These are phyloP conservation scores for Volutella citrinella DNA, from an alignment of 2,329 filamentous ascomycete species.

Conservation along the genomic window DNA sequence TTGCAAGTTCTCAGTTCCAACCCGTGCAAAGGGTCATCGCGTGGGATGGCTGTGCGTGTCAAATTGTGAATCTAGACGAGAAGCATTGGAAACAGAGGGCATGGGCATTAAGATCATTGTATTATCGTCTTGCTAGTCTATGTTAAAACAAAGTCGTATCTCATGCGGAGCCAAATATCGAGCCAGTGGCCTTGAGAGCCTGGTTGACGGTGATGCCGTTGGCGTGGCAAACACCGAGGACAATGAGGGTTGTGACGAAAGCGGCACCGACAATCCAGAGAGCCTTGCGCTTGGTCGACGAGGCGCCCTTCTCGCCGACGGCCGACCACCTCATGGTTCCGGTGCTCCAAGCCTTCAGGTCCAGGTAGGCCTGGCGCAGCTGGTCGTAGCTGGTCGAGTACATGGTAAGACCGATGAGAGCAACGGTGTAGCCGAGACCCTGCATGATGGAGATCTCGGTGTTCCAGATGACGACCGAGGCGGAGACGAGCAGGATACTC, in stretches of 20 bases:
- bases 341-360: conserved; percentile 21
- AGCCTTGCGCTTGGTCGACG: conserved; percentile 17
- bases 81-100: no score
- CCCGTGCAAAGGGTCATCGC: no score
- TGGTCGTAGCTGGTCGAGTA: conserved; percentile 45
- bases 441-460: conserved; percentile 70
- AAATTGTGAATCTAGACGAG: no score
- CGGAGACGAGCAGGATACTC: conserved; percentile 76
- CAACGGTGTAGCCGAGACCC: conserved; percentile 74
- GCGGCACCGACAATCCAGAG: conserved; percentile 22
- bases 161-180: conserved; percentile 21
- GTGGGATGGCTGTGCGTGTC: no score
- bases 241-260: conserved; percentile 25
- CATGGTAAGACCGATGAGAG: conserved; percentile 49
- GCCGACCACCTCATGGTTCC: conserved; percentile 20
- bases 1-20: no score
- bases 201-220: conserved; percentile 16
- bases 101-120: no score
- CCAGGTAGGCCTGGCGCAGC: conserved; percentile 21
- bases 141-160: no score
- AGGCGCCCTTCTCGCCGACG: conserved; percentile 18
- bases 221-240: conserved; percentile 24
- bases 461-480: conserved; percentile 75
- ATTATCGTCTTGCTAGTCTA: no score
- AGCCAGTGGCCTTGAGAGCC: conserved; percentile 14